Evolutionary conservation across 371 early-diverging fungal species (phyloP).

Genomic region (Haplosporangium sp.): DNA sequence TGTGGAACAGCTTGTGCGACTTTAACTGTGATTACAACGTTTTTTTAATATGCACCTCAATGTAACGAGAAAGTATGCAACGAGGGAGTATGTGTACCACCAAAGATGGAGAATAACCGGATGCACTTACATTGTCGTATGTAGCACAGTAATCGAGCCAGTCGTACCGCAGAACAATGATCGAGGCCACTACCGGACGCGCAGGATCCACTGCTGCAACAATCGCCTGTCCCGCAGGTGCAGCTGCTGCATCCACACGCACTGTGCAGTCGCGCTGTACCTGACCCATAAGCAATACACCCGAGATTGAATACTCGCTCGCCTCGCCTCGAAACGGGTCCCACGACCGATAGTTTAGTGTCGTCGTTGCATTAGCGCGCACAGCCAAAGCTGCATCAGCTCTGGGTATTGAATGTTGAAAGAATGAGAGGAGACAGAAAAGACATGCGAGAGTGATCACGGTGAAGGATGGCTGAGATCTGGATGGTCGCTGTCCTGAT

Average conservation of each 20-base stretch:
- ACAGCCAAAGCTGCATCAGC: conserved; percentile 39
- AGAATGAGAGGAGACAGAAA: conserved; percentile 11
- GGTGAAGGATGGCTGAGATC: too few species aligned
- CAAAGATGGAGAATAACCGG: too few species aligned
- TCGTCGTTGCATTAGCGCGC: conserved; percentile 4
- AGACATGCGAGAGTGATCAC: neutral
- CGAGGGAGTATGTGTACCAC: too few species aligned
- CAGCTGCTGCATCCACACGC: conserved; percentile 15
- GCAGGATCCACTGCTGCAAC: conserved; percentile 7
- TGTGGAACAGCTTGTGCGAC: too few species aligned
- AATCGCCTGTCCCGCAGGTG: conserved; percentile 31
- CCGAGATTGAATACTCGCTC: conserved; percentile 17
- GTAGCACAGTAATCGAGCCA: conserved; percentile 51
- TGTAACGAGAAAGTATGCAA: too few species aligned
- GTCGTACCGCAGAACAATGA: conserved; percentile 34
- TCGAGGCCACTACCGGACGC: conserved; percentile 11
- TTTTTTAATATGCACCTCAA: too few species aligned
- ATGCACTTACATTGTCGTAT: conserved; percentile 45
- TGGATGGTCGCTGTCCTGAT: too few species aligned
- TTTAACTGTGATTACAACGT: too few species aligned
- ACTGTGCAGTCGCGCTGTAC: conserved; percentile 37
- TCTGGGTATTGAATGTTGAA: conserved; percentile 6
- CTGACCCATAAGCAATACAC: conserved; percentile 36
- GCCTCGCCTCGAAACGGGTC: conserved; percentile 43
- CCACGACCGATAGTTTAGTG: conserved; percentile 25